Percentiles rank a stretch among this genome's conserved stretches.
phyloP scores from a whole-genome alignment of 345 rosid species.

The Hypericum androsaemum region DNA sequence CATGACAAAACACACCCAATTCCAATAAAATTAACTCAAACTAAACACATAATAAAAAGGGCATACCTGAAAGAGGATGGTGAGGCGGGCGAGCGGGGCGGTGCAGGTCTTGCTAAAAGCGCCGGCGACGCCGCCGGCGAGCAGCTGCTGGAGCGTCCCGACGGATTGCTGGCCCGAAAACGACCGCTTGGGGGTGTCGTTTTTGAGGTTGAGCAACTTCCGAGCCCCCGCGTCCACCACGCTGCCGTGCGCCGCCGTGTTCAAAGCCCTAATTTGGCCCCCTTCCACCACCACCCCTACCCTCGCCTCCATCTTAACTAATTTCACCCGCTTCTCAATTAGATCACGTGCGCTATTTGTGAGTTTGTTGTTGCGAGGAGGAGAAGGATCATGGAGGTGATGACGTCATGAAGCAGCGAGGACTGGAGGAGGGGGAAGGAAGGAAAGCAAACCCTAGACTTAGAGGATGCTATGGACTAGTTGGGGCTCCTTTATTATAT shows the following conservation, averaged over 20 bases:
- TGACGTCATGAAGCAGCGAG: no score
- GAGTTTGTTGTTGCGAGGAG: no score
- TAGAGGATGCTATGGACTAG: no score
- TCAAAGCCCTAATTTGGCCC: not conserved
- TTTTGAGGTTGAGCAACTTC: no score
- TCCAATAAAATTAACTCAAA: not conserved
- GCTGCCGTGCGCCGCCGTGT: not conserved
- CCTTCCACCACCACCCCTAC: conserved; percentile 4
- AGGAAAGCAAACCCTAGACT: no score
- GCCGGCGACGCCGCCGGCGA: conserved; percentile 92
- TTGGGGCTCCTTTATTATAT: no score
- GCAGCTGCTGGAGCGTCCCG: conserved; percentile 60
- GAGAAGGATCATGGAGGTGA: no score
- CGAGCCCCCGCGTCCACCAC: no score
- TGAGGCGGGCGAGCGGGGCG: conserved; percentile 94
- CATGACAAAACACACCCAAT: no score
- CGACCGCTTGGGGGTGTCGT: conserved; percentile 11
- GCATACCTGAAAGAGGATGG: conserved; percentile 83
- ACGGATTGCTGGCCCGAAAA: conserved; percentile 31
- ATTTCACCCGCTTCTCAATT: no score
- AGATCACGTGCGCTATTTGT: no score
- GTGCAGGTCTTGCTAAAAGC: conserved; percentile 97
- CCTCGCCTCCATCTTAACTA: conserved; percentile 4
- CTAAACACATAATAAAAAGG: not conserved
- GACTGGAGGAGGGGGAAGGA: no score